Conservation (phyloP, 2,329 filamentous ascomycete species). For the Plectosphaerella plurivora region DNA sequence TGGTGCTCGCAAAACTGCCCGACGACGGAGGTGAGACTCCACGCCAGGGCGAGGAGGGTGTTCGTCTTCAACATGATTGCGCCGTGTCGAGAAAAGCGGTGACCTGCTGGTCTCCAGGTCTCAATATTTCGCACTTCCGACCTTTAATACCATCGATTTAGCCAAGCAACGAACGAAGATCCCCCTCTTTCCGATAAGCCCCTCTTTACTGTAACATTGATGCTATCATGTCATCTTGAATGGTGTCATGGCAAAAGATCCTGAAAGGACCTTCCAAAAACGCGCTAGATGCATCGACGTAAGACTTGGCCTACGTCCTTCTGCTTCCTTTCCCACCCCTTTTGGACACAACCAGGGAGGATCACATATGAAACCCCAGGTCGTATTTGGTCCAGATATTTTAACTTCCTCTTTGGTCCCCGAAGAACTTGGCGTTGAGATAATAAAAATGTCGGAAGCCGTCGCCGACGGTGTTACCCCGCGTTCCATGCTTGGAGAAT, state of each 20-base stretch:
- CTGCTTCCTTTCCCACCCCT: too few relatives aligned
- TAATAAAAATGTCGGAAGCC: too few relatives aligned
- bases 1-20: slow-evolving; percentile 23
- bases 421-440: too few relatives aligned
- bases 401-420: too few relatives aligned
- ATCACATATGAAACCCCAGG: too few relatives aligned
- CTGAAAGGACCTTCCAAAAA: not conserved
- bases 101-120: not conserved
- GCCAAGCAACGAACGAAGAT: not conserved
- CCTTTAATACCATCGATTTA: not conserved
- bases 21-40: slow-evolving; percentile 5
- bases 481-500: too few relatives aligned
- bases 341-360: too few relatives aligned
- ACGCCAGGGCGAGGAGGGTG: slow-evolving; percentile 10
- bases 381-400: too few relatives aligned
- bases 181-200: not conserved
- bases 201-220: not conserved
- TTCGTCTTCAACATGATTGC: slow-evolving; percentile 7
- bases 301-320: too few relatives aligned
- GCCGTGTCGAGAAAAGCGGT: not conserved
- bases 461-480: too few relatives aligned
- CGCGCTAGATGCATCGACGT: not conserved
- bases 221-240: not conserved
- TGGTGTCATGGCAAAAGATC: not conserved
- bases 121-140: not conserved